Percentiles rank a stretch among this genome's conserved stretches.
Evolutionary conservation across 192 early-diverging fungal species (phyloP).

Genomic region (Neocallimastix lanati): DNA sequence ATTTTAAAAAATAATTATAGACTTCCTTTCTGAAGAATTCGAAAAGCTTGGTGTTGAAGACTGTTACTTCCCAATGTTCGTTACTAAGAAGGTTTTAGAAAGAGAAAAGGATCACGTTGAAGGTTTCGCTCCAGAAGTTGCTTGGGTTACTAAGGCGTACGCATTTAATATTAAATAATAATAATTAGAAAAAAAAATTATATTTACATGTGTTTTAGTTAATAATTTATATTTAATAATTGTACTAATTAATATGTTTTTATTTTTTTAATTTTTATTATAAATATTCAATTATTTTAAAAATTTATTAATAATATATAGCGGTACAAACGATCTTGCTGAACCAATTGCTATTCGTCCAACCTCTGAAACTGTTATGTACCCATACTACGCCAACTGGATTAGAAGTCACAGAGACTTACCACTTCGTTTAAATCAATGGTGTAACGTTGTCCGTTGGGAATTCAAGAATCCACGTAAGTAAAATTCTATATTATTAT

Average conservation of each 20-base stretch:
- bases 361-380: constrained; percentile 99
- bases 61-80: constrained; percentile 99
- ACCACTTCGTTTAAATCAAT: constrained; percentile 92
- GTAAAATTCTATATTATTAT: constrained; percentile 1
- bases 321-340: constrained; percentile 69
- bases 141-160: constrained; percentile 91
- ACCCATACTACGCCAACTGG: constrained; percentile 97
- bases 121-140: constrained; percentile 98
- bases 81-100: constrained; percentile 67
- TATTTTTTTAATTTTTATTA: background rate
- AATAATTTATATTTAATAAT: too few species aligned
- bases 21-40: constrained; percentile 80
- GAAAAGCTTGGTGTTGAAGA: constrained; percentile 86
- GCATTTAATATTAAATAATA: background rate
- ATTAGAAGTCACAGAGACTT: constrained; percentile 92
- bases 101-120: constrained; percentile 98
- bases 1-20: constrained; percentile 15
- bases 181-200: too few species aligned
- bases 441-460: constrained; percentile 99
- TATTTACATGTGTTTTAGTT: too few species aligned
- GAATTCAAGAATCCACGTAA: constrained; percentile 97
- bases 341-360: constrained; percentile 97
- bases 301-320: background rate
- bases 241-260: too few species aligned
- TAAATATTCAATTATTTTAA: background rate